Conservation (phyloP, 805 yeast genomes). For the Hanseniaspora valbyensis region DNA sequence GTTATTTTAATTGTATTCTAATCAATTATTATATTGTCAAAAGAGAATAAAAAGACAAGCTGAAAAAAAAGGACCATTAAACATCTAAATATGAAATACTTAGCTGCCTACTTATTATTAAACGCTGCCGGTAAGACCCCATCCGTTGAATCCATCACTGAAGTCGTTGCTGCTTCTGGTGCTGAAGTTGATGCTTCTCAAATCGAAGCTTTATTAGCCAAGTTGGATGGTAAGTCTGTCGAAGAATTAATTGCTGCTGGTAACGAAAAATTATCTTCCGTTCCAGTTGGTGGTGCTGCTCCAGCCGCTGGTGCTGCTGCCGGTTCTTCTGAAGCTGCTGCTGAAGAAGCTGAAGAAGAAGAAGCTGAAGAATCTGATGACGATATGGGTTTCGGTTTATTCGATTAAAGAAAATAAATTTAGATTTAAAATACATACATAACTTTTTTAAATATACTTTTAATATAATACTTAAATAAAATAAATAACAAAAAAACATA, state of each 20-base stretch:
- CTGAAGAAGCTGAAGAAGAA: constrained; percentile 59
- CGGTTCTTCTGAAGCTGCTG: constrained; percentile 60
- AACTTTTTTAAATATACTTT: constrained; percentile 3
- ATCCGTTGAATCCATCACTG: constrained; percentile 80
- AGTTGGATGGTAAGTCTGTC: constrained; percentile 88
- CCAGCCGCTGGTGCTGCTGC: constrained; percentile 63
- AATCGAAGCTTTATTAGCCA: constrained; percentile 64
- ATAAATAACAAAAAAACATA: background rate
- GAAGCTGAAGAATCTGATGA: constrained; percentile 56
- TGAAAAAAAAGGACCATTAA: background rate
- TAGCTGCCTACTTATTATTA: constrained; percentile 98
- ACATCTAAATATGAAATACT: constrained; percentile 64
- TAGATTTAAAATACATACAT: background rate
- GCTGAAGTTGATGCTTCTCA: constrained; percentile 88
- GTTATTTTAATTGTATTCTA: background rate
- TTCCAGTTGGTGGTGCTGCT: constrained; percentile 97
- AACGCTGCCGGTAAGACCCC: constrained; percentile 96
- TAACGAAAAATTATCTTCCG: constrained; percentile 89
- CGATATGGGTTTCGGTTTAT: constrained; percentile 94
- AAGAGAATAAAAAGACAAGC: background rate
- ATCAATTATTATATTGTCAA: background rate
- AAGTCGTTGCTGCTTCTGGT: constrained; percentile 88
- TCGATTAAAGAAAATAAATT: constrained; percentile 57
- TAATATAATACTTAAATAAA: too few relatives aligned
- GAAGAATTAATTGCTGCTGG: constrained; percentile 90